Evolutionary conservation across 2,329 filamentous ascomycete genomes (phyloP), one percentile per base, ranked within the genome.

Genomic region (Trichoderma oligosporum): DNA sequence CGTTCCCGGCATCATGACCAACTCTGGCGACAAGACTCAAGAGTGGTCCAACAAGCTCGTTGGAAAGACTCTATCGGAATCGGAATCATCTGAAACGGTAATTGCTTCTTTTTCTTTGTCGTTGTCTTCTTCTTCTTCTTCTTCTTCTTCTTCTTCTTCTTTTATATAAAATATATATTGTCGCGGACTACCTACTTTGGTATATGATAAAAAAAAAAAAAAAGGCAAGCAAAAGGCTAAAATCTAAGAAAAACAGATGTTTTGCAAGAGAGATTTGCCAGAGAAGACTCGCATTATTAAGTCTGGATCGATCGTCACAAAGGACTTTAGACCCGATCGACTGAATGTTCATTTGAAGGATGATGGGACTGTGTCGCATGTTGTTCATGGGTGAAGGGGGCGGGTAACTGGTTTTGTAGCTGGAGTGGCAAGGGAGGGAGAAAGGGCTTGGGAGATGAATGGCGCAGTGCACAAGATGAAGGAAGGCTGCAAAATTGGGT

Each of bases 21-120:
- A 72, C 60, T 70, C 75, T 38, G 68, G 68, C 61, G 66, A 73
- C 68, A 76, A 77, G 71, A 81, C 77, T 33, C 74, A 82, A 59
- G 76, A 83, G 65, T 87, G 84, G 84, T 74, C 73, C 62, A 79
- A 78, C 71, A 84, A 85, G 75, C 74, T 87, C 4, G 78, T 83
- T 44, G 84, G 84, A 67, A 87, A 86, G 80, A 85, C 77, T 46
- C 70, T 86, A 11, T 76, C 77, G 9, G 82, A 83, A 0, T 60
- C 64, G 8, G 68, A 71, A 16, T 76, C 76, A 54, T 79, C 73
- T 61, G 81, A 82, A 67, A 82, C 76, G 7, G 84, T 86, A 71
- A 55, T 77, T 14, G 7, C 4, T 4, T 33, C 4, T 1, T n/a
- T 20, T 6, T 45, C 25, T 2, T 8, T 7, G 1, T 9, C n/a